Evolutionary conservation across 805 yeast genomes (phyloP), one percentile per base, ranked within the genome.

Genomic region (Yarrowia keelungensis): DNA sequence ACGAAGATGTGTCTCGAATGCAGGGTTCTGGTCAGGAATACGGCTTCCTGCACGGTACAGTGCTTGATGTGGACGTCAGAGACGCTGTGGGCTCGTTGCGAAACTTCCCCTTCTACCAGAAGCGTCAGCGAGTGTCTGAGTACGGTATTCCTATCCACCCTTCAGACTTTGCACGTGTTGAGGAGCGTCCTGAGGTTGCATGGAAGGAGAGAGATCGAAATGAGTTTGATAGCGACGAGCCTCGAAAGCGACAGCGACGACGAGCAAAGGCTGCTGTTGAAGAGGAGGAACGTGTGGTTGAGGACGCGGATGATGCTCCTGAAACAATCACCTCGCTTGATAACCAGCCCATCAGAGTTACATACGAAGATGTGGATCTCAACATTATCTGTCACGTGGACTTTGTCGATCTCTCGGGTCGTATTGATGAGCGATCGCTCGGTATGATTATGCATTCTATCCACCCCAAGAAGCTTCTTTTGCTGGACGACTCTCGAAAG

Each of bases 391-490:
- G 97, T 78, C 89, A 88, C 1, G 77, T 93, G 8, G 84, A 90
- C 2, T 92, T 81, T 75, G 85, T 94, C 69, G 98, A 94, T 75
- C 81, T 93, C 56, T 85, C 92, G 15, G 97, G 97, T 22, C 78
- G 89, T 19, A 94, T 91, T 0, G 98, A 95, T 75, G 80, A 88
- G 71, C 83, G 97, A 71, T 94, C 99, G 0, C 79, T 91, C 69
- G 83, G 87, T 56, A 86, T 91, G 77, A 90, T 93, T 68, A 82
- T 92, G 51, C 91, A 95, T 26, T 83, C 89, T 2, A 79, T 95
- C 67, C 90, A 90, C 73, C 97, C 98, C 5, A 84, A 87, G 64
- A 88, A 88, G 72, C 81, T 93, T 58, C 79, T 94, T 11, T 76
- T 89, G 35, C 11, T 70, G 38, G 54, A 62, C 59, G 71, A 67